Evolutionary conservation across 169 alveolate genomes (phyloP).

Genomic region (Babesia ovata): DNA sequence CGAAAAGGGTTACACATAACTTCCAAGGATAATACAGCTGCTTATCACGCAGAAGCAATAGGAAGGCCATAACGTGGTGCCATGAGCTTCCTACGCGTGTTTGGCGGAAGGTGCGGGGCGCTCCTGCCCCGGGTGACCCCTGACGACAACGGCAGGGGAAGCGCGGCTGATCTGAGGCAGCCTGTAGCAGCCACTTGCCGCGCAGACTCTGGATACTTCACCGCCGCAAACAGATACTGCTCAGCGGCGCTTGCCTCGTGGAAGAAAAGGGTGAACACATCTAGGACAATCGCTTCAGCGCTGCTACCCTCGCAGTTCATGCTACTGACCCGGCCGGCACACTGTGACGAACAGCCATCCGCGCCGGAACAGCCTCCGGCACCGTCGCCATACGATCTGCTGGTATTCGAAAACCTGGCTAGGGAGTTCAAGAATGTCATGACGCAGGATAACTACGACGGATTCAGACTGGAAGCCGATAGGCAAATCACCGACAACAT

Average conservation of each 20-base stretch:
- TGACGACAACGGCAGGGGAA: constrained; percentile 5
- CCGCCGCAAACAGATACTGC: constrained; percentile 4
- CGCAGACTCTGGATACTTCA: constrained; percentile 7
- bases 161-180: neutral
- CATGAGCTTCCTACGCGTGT: constrained; percentile 19
- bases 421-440: constrained; percentile 85
- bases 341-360: constrained; percentile 32
- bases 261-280: constrained; percentile 3
- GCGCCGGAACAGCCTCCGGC: constrained; percentile 31
- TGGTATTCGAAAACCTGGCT: constrained; percentile 78
- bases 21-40: no score
- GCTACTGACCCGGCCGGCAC: constrained; percentile 8
- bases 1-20: no score
- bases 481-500: constrained; percentile 80
- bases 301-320: constrained; percentile 21
- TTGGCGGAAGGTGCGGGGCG: constrained; percentile 27
- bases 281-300: constrained; percentile 17
- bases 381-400: constrained; percentile 44
- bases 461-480: constrained; percentile 88
- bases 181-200: neutral
- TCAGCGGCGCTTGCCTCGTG: constrained; percentile 14
- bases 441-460: constrained; percentile 89
- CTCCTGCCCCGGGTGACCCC: constrained; percentile 32
- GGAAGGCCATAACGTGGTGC: neutral
- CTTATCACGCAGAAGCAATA: neutral